Conservation (phyloP, 2,329 filamentous ascomycete species). For the Pyricularia pennisetigena region DNA sequence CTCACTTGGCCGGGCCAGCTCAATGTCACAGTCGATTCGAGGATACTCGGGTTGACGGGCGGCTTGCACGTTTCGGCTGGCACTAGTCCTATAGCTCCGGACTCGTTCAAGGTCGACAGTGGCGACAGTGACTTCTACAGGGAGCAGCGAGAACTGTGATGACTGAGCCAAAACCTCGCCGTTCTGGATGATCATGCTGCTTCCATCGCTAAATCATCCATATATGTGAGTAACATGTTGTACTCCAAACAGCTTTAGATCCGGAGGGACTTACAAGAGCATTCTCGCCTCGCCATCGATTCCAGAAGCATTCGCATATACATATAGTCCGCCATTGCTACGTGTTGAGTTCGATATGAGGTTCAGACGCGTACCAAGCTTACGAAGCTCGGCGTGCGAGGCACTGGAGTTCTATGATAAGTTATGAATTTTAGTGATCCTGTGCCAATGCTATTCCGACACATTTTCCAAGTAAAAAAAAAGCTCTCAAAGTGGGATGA, state of each 20-base stretch:
- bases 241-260: not conserved
- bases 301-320: slow-evolving; percentile 26
- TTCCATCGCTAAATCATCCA: slow-evolving; percentile 8
- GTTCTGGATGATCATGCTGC: slow-evolving; percentile 11
- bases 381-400: slow-evolving; percentile 43
- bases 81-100: slow-evolving; percentile 10
- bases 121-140: slow-evolving; percentile 11
- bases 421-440: not conserved
- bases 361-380: slow-evolving; percentile 52
- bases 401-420: slow-evolving; percentile 16
- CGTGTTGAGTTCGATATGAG: slow-evolving; percentile 58
- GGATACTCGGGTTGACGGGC: slow-evolving; percentile 11
- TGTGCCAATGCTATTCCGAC: not conserved
- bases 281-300: slow-evolving; percentile 19
- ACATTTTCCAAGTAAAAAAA: not conserved
- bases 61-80: slow-evolving; percentile 11
- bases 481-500: not conserved
- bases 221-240: not conserved
- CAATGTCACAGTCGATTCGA: slow-evolving; percentile 11
- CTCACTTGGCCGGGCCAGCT: slow-evolving; percentile 13
- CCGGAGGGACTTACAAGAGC: slow-evolving; percentile 27
- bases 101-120: slow-evolving; percentile 12
- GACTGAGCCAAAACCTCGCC: slow-evolving; percentile 12
- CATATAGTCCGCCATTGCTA: slow-evolving; percentile 49
- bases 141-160: slow-evolving; percentile 11